A percentile compares a stretch with the other conserved stretches of the same genome.
Evolutionary conservation across 805 yeast species (phyloP).

Genomic region (Jamesozyma lodderae): DNA sequence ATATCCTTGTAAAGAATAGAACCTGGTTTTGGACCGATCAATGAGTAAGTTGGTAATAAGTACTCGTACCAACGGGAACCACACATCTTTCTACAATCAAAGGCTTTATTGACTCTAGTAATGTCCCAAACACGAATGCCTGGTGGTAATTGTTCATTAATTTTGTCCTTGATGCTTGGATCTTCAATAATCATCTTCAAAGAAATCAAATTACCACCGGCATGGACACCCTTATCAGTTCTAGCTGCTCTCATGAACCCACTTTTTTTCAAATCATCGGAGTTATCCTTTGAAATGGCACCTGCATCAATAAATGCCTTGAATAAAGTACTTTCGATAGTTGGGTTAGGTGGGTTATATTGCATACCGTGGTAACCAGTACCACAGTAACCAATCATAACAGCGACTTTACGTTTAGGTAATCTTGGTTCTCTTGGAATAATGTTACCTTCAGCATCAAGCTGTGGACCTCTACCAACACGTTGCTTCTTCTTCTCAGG

Average conservation of each 20-base stretch:
- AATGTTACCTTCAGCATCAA: constrained; percentile 56
- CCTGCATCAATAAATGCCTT: constrained; percentile 79
- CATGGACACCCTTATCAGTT: constrained; percentile 95
- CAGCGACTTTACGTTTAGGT: constrained; percentile 88
- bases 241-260: constrained; percentile 84
- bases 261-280: constrained; percentile 78
- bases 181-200: constrained; percentile 58
- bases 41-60: constrained; percentile 81
- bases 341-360: constrained; percentile 74
- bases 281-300: constrained; percentile 77
- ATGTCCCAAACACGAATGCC: constrained; percentile 91
- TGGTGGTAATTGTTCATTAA: constrained; percentile 70
- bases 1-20: constrained; percentile 57
- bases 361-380: constrained; percentile 97
- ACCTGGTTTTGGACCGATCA: constrained; percentile 82
- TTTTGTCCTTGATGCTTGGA: constrained; percentile 57
- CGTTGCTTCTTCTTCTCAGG: constrained; percentile 20
- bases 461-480: constrained; percentile 13
- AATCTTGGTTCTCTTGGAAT: constrained; percentile 47
- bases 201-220: constrained; percentile 88
- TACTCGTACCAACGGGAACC: constrained; percentile 94
- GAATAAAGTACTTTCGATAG: constrained; percentile 86
- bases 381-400: constrained; percentile 89
- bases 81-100: constrained; percentile 93
- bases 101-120: constrained; percentile 78